Percentiles rank a stretch among this genome's conserved stretches.
These are phyloP conservation scores for Acorus calamus DNA, from an alignment of 106 monocot species.

Conservation along the genomic window DNA sequence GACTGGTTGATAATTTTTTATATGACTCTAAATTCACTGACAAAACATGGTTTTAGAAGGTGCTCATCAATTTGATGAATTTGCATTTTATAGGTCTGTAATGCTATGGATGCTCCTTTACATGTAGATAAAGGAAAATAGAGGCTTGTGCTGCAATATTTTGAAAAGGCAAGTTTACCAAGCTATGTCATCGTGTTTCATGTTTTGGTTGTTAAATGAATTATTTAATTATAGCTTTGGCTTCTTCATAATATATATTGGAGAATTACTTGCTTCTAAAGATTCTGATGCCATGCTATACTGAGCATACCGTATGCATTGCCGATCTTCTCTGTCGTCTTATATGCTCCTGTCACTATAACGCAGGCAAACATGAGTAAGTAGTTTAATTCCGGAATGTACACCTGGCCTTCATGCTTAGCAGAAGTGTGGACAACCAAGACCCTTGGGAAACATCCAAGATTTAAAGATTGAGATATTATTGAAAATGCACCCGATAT, in stretches of 20 bases:
- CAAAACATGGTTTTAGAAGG: too few relatives aligned
- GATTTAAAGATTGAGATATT: conserved; percentile 40
- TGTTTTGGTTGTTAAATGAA: too few relatives aligned
- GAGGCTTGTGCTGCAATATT: too few relatives aligned
- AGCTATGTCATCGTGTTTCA: too few relatives aligned
- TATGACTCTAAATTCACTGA: too few relatives aligned
- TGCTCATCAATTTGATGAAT: too few relatives aligned
- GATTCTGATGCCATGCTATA: neutral
- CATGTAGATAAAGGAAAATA: too few relatives aligned
- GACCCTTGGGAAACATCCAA: conserved; percentile 71
- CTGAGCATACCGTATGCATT: conserved; percentile 55
- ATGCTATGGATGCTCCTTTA: too few relatives aligned
- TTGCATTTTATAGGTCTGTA: too few relatives aligned
- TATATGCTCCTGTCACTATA: conserved; percentile 40
- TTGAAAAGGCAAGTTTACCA: too few relatives aligned
- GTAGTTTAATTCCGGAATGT: conserved; percentile 71
- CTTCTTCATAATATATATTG: neutral
- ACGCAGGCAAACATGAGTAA: conserved; percentile 38
- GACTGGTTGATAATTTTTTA: too few relatives aligned
- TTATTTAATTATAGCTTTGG: too few relatives aligned
- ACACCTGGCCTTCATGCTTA: conserved; percentile 62
- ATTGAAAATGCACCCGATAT: conserved; percentile 75
- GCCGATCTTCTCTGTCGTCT: conserved; percentile 44
- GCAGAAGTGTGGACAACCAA: conserved; percentile 54
- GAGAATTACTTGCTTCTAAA: neutral